These are phyloP conservation scores for Aspergillus japonicus DNA, from an alignment of 2,329 filamentous ascomycete genomes.

Conservation along the genomic window DNA sequence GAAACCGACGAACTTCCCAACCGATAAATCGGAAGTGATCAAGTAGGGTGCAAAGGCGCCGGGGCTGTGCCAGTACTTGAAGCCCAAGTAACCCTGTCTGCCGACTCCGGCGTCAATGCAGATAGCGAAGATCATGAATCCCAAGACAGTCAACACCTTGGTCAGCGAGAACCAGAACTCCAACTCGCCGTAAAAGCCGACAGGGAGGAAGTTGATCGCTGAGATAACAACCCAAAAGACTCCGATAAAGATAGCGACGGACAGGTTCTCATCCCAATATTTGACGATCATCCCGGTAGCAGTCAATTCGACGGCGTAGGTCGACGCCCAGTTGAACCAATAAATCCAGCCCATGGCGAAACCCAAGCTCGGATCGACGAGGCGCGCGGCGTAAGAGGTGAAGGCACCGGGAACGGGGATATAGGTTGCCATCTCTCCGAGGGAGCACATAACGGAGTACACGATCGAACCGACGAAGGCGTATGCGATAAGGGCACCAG, in stretches of 20 bases:
- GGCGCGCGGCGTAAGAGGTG: conserved; percentile 74
- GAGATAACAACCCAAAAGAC: conserved; percentile 72
- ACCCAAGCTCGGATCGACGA: conserved; percentile 68
- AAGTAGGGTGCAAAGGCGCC: conserved; percentile 68
- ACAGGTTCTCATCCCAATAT: conserved; percentile 64
- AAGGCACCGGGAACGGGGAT: conserved; percentile 75
- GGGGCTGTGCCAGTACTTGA: conserved; percentile 67
- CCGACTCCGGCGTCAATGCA: conserved; percentile 72
- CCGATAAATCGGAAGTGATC: conserved; percentile 55
- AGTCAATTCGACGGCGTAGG: conserved; percentile 68
- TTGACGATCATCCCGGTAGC: conserved; percentile 71
- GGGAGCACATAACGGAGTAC: conserved; percentile 68
- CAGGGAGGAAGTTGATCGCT: conserved; percentile 66
- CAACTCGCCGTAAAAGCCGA: conserved; percentile 69
- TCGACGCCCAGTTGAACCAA: conserved; percentile 76
- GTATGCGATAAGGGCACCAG: conserved; percentile 65
- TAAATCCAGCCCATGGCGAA: conserved; percentile 81
- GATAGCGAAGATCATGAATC: conserved; percentile 74
- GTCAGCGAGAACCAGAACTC: conserved; percentile 73
- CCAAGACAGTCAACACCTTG: conserved; percentile 72
- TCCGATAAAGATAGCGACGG: conserved; percentile 68
- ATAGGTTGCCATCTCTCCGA: conserved; percentile 70
- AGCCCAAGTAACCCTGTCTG: conserved; percentile 67
- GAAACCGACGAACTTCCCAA: conserved; percentile 63
- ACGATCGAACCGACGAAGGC: conserved; percentile 68